phyloP scores from a whole-genome alignment of 306 rosid species.

The Acacia acuminata region DNA sequence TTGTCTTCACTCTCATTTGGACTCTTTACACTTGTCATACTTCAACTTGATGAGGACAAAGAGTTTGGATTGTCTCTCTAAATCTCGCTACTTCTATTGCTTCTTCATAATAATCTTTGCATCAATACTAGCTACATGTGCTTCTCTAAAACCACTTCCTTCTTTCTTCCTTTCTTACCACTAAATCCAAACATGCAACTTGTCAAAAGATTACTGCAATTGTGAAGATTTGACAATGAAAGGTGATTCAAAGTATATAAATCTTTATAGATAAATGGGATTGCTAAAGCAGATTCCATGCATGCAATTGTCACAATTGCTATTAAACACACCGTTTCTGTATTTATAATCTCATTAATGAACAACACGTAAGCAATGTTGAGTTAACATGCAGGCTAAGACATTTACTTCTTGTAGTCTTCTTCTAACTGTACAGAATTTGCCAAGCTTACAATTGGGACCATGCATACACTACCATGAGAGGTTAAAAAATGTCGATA shows the following conservation, averaged over 20 bases:
- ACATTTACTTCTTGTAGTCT: too few relatives aligned
- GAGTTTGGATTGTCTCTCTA: slow-evolving; percentile 89
- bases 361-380: neutral
- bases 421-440: too few relatives aligned
- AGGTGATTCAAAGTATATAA: neutral
- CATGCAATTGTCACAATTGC: neutral
- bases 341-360: neutral
- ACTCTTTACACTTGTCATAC: slow-evolving; percentile 56
- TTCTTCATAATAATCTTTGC: neutral
- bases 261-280: neutral
- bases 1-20: slow-evolving; percentile 77
- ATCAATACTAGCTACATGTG: neutral
- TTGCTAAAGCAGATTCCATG: neutral
- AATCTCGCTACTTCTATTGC: neutral
- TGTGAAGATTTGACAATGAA: too few relatives aligned
- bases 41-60: slow-evolving; percentile 84
- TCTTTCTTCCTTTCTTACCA: neutral
- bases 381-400: too few relatives aligned
- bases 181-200: neutral
- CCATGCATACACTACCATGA: too few relatives aligned
- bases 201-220: too few relatives aligned
- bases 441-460: too few relatives aligned
- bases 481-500: too few relatives aligned
- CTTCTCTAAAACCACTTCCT: neutral
- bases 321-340: neutral